Conservation (phyloP, 345 rosid species). For the Melaleuca alternifolia region DNA sequence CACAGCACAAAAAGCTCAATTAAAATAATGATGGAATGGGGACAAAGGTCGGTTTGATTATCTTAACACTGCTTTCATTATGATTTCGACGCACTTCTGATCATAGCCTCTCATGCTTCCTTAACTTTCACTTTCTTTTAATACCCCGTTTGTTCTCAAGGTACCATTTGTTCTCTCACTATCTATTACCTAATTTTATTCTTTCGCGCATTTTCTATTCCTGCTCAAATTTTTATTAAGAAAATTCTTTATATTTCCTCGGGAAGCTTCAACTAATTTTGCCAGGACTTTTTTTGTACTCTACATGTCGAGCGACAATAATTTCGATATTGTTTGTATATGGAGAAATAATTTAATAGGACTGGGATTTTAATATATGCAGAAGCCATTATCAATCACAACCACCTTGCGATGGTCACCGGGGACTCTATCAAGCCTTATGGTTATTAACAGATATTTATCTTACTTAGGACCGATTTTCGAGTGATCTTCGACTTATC, state of each 20-base stretch:
- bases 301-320: background rate
- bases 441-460: too few species aligned
- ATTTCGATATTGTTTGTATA: background rate
- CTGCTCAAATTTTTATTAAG: background rate
- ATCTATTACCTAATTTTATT: background rate
- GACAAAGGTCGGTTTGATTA: background rate
- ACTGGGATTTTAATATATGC: accelerated
- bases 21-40: background rate
- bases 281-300: background rate
- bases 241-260: background rate
- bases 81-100: background rate
- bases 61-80: background rate
- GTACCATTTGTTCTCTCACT: background rate
- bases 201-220: background rate
- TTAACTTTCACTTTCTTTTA: background rate
- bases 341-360: background rate
- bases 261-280: background rate
- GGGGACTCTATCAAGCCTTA: background rate
- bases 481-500: background rate
- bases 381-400: background rate
- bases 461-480: too few species aligned
- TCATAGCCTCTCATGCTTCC: background rate
- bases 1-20: background rate
- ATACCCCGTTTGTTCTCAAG: background rate
- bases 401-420: background rate